Evolutionary conservation across 1,284 basidiomycete genomes (phyloP).

Genomic region (Cryptococcus jaspeensis): DNA sequence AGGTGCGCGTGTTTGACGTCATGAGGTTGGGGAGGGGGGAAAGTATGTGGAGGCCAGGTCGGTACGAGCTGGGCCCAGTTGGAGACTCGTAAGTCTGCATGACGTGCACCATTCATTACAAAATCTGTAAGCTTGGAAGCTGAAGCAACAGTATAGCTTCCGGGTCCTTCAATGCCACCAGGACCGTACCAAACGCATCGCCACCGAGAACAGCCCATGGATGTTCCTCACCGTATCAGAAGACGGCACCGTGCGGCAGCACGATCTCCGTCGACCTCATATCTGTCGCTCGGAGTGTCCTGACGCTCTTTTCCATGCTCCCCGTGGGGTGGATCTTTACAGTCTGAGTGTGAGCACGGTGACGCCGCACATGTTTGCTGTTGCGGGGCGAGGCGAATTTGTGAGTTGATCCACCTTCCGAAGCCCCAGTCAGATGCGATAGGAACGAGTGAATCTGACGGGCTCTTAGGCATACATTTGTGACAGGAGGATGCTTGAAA

Average conservation of each 20-base stretch:
- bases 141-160: constrained; percentile 32
- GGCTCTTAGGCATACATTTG: constrained; percentile 74
- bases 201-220: constrained; percentile 77
- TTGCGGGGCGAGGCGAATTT: constrained; percentile 50
- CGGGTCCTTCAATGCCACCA: constrained; percentile 67
- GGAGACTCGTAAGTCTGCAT: constrained; percentile 39
- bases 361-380: constrained; percentile 55
- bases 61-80: constrained; percentile 25
- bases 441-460: not conserved
- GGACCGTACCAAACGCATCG: constrained; percentile 70
- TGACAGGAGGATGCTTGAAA: constrained; percentile 74
- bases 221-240: constrained; percentile 80
- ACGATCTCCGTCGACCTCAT: constrained; percentile 68
- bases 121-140: not conserved
- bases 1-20: constrained; percentile 65
- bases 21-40: constrained; percentile 10
- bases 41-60: not conserved
- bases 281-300: constrained; percentile 45
- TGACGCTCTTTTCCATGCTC: constrained; percentile 44
- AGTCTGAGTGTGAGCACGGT: constrained; percentile 52
- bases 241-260: constrained; percentile 76
- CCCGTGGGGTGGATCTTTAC: constrained; percentile 51
- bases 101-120: too few relatives aligned
- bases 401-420: constrained; percentile 19
- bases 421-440: too few relatives aligned